Base-by-base conservation (phyloP, 768 basidiomycete species). In the Kwoniella heveanensis region DNA sequence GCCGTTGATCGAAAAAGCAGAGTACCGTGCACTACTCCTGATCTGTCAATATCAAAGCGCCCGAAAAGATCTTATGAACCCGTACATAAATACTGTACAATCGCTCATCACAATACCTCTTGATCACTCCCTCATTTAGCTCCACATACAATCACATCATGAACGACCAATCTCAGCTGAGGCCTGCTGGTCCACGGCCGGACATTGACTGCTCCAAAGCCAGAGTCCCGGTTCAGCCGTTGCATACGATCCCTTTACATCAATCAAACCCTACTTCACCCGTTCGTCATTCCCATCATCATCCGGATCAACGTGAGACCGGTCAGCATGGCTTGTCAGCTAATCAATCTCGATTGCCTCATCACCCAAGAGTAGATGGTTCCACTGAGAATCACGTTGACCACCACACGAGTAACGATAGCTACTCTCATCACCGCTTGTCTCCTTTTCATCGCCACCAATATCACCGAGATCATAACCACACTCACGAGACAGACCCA, bases 401-500 rank as follows among this genome's bases (percentile, higher is more conserved):
- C 32, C 32, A 32, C 7, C 39, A 44, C 39, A 7, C 8, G 19
- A 8, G 19, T 44, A 8, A 44, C 19, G 17, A 9, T 10, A 44
- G 32, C 13, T 7, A 36, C 13, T 36, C 10, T 17, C 39, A 44
- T 17, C 39, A 44, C 19, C 39, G 10, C 8, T 19, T 47, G 48
- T 29, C 39, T 44, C 29, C 47, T 2, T 6, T 6, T 30, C 44
- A 57, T 30, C 56, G 48, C 8, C 15, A 27, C 26, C 27, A 54
- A 22, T 3, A 3, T 54, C 27, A 54, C 17, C 19, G 19, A 8
- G 36, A 53, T 39, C 54, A 26, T 24, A 24, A 25, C 13, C 53
- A 58, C 17, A n/a, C 57, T 5, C 29, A 24, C 30, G 57, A 59
- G 48, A 59, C 57, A 19, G 57, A 59, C 13, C 57, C 48, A 13